phyloP scores from a whole-genome alignment of 768 basidiomycete species.

The Amyloporia xantha region DNA sequence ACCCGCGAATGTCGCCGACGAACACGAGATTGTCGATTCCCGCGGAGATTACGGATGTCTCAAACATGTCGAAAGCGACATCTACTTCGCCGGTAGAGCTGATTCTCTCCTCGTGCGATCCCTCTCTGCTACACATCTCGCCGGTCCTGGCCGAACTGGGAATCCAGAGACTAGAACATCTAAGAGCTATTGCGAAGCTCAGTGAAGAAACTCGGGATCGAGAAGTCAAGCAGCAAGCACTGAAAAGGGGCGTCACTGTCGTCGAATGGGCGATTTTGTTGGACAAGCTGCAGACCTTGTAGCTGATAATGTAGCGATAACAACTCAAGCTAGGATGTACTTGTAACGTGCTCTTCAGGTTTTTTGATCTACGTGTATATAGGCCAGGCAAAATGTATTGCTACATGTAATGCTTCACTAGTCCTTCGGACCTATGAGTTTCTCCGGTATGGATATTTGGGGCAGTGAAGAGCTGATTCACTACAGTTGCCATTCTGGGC shows the following conservation, averaged over 20 bases:
- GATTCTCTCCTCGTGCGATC: slow-evolving; percentile 55
- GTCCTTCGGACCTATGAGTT: too few species aligned
- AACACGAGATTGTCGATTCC: slow-evolving; percentile 10
- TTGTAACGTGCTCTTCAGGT: not conserved
- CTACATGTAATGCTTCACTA: too few species aligned
- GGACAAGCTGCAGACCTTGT: slow-evolving; percentile 48
- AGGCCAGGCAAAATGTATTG: too few species aligned
- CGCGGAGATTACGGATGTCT: slow-evolving; percentile 4
- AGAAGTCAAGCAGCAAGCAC: slow-evolving; percentile 64
- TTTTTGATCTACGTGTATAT: not conserved
- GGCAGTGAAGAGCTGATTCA: too few species aligned
- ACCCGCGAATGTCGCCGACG: slow-evolving; percentile 13
- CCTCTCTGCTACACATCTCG: slow-evolving; percentile 56
- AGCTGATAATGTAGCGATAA: not conserved
- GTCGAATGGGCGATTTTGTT: slow-evolving; percentile 77
- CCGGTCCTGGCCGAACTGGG: slow-evolving; percentile 54
- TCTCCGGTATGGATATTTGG: too few species aligned
- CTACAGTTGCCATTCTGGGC: too few species aligned
- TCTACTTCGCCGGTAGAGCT: slow-evolving; percentile 39
- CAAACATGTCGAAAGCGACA: slow-evolving; percentile 26
- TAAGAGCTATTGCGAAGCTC: slow-evolving; percentile 54
- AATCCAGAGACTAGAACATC: slow-evolving; percentile 51
- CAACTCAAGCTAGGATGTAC: too few species aligned
- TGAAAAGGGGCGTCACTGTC: slow-evolving; percentile 61
- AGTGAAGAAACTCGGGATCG: slow-evolving; percentile 61